phyloP scores from a whole-genome alignment of 345 rosid genomes.

The Arabis hirsuta region DNA sequence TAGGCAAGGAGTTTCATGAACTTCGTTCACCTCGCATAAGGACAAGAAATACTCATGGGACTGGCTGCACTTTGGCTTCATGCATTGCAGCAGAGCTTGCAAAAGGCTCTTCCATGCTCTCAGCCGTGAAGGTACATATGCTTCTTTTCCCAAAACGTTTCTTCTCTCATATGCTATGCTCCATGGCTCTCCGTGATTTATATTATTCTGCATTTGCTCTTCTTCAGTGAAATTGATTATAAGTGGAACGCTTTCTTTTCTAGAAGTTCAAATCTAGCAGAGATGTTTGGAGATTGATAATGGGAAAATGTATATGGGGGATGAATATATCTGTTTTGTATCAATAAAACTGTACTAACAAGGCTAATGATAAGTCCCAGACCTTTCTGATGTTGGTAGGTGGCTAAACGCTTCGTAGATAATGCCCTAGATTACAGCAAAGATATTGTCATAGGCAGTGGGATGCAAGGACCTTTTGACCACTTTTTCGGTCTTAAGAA shows the following conservation, averaged over 20 bases:
- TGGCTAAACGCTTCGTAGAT: slow-evolving; percentile 71
- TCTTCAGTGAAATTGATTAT: not conserved
- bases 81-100: slow-evolving; percentile 96
- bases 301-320: not conserved
- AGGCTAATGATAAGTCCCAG: slow-evolving; percentile 14
- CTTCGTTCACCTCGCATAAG: slow-evolving; percentile 66
- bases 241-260: not conserved
- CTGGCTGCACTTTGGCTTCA: slow-evolving; percentile 99
- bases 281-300: not conserved
- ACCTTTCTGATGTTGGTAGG: slow-evolving; percentile 52
- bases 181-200: slow-evolving; percentile 3
- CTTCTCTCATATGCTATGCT: not conserved
- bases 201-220: not conserved
- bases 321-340: slow-evolving; percentile 4
- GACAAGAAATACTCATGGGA: slow-evolving; percentile 88
- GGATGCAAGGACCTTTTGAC: slow-evolving; percentile 93
- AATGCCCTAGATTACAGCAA: slow-evolving; percentile 74
- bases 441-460: slow-evolving; percentile 79
- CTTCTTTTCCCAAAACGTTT: slow-evolving; percentile 11
- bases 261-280: not conserved
- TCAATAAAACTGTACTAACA: not conserved
- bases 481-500: slow-evolving; percentile 70
- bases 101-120: slow-evolving; percentile 79
- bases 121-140: slow-evolving; percentile 73
- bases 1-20: slow-evolving; percentile 72